These are phyloP conservation scores for Termitomyces sp. DNA, from an alignment of 768 basidiomycete species.

Conservation along the genomic window DNA sequence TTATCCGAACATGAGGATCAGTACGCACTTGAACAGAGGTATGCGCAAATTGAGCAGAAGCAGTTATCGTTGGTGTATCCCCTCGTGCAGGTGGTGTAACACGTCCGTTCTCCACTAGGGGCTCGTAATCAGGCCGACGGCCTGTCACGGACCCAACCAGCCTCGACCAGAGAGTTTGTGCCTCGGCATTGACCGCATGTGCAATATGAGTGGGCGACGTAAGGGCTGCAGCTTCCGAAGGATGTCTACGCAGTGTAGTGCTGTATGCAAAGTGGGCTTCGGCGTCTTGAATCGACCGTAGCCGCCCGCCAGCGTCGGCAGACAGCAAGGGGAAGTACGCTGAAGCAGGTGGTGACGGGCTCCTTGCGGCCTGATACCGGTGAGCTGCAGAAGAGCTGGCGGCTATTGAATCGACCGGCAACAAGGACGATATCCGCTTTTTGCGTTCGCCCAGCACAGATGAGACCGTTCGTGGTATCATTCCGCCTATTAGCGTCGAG, in stretches of 20 bases:
- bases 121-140: conserved; percentile 21
- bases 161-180: conserved; percentile 47
- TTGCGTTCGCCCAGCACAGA: conserved; percentile 40
- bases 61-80: conserved; percentile 39
- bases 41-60: conserved; percentile 66
- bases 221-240: conserved; percentile 39
- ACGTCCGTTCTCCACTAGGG: conserved; percentile 34
- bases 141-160: conserved; percentile 36
- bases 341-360: conserved; percentile 72
- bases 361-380: conserved; percentile 21
- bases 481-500: not conserved
- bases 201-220: conserved; percentile 45
- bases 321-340: conserved; percentile 68
- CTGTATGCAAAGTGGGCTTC: conserved; percentile 78
- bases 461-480: conserved; percentile 22
- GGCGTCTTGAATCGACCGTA: conserved; percentile 60
- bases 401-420: conserved; percentile 28
- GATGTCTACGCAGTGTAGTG: conserved; percentile 71
- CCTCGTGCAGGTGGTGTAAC: conserved; percentile 25
- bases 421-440: conserved; percentile 31
- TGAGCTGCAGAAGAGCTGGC: conserved; percentile 33
- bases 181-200: conserved; percentile 42
- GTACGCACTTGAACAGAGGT: conserved; percentile 55
- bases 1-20: not conserved
- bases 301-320: conserved; percentile 39